These are phyloP conservation scores for Solanum clarkiae DNA, from an alignment of 257 asterid species.

Conservation along the genomic window DNA sequence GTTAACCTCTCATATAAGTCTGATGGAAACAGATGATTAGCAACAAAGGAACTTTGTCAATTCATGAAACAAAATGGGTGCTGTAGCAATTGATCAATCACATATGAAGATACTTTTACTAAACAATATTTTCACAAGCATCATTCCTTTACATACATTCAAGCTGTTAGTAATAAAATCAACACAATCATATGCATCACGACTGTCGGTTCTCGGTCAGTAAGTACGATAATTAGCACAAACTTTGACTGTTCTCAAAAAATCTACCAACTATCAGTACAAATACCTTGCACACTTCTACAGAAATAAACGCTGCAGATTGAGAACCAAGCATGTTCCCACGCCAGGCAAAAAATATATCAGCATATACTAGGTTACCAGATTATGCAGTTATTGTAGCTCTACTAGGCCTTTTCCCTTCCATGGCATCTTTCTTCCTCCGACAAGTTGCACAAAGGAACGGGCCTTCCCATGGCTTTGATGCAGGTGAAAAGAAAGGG, in stretches of 20 bases:
- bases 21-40: not conserved
- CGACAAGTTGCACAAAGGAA: slow-evolving; percentile 88
- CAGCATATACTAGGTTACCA: slow-evolving; percentile 20
- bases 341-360: slow-evolving; percentile 31
- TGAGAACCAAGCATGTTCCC: slow-evolving; percentile 29
- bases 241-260: slow-evolving; percentile 28
- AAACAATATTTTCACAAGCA: slow-evolving; percentile 2
- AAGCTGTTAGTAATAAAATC: slow-evolving; percentile 33
- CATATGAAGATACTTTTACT: not conserved
- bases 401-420: slow-evolving; percentile 59
- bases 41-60: not conserved
- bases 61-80: not conserved
- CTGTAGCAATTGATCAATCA: not conserved
- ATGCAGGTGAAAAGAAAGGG: slow-evolving; percentile 81
- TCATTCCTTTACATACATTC: slow-evolving; percentile 28
- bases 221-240: slow-evolving; percentile 18
- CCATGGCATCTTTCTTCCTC: slow-evolving; percentile 92
- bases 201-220: slow-evolving; percentile 23
- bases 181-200: slow-evolving; percentile 27
- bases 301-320: slow-evolving; percentile 10
- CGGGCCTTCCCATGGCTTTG: slow-evolving; percentile 98
- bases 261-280: slow-evolving; percentile 22
- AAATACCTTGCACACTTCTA: slow-evolving; percentile 32
- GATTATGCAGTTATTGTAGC: slow-evolving; percentile 34
- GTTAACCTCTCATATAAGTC: not conserved